Evolutionary conservation across 371 early-diverging fungal species (phyloP).

Genomic region (Vittaforma corneae): DNA sequence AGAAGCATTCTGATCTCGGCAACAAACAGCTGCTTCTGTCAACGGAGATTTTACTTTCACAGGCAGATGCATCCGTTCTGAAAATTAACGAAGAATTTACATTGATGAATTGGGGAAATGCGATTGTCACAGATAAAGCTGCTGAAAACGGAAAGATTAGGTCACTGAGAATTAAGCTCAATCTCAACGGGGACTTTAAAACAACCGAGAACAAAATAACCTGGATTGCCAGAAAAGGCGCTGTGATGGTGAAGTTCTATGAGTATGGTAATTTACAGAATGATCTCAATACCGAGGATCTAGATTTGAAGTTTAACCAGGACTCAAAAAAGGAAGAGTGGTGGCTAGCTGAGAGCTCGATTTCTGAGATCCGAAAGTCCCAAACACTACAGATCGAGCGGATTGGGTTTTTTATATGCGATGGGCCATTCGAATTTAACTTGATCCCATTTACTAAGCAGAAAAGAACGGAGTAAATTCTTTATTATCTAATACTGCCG

Average conservation of each 20-base stretch:
- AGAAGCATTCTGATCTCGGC: conserved; percentile 75
- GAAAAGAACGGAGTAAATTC: conserved; percentile 38
- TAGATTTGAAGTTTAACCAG: conserved; percentile 72
- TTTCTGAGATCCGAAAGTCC: conserved; percentile 57
- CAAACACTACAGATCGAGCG: conserved; percentile 94
- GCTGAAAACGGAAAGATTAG: conserved; percentile 61
- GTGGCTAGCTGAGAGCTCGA: conserved; percentile 59
- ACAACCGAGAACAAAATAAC: conserved; percentile 95
- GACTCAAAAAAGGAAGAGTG: conserved; percentile 66
- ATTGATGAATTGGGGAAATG: conserved; percentile 98
- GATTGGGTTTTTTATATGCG: conserved; percentile 70
- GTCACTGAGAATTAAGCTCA: conserved; percentile 62
- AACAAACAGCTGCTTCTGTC: conserved; percentile 71
- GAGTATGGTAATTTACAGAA: conserved; percentile 71
- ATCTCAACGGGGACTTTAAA: conserved; percentile 88
- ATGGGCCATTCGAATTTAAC: conserved; percentile 45
- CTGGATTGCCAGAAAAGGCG: conserved; percentile 66
- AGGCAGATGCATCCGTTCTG: conserved; percentile 73
- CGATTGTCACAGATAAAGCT: conserved; percentile 65
- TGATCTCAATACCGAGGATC: conserved; percentile 78
- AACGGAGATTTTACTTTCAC: conserved; percentile 69
- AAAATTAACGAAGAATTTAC: conserved; percentile 80
- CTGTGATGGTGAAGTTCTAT: conserved; percentile 59
- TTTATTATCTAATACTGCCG: neutral
- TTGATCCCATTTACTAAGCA: conserved; percentile 59